Base-by-base conservation (phyloP, 2,329 filamentous ascomycete species). In the Alternaria arbusti region DNA sequence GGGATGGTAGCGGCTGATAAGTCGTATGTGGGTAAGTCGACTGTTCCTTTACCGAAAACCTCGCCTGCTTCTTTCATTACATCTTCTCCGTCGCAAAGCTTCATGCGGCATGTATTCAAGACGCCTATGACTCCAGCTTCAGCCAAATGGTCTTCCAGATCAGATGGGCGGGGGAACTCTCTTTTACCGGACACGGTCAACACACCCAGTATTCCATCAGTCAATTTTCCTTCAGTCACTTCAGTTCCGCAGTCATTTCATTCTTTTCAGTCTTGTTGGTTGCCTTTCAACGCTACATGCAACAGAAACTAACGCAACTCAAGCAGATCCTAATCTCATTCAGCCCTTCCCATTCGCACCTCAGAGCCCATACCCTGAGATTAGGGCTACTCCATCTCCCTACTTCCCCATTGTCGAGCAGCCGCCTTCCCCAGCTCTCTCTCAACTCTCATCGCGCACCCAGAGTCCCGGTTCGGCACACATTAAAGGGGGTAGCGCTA, bases 341-440 rank as follows among this genome's bases (percentile, higher is more conserved):
- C 85, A 88, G 60, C 83, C 86, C 23, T 84, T 84, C 64, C 72
- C 79, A 20, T 83, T 79, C 66, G 66, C 70, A 12, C 74, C 80
- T 17, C 79, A 81, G 28, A 79, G 80, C 13, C 82, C 82, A 28
- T 83, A 80, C 57, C 77, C 78, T 23, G 80, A 83, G 13, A 74
- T 82, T 32, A 74, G 75, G 44, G 74, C 78, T 15, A 78, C 79
- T 43, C 78, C 80, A 12, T 81, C 82, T 30, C 79, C 80, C 26
- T 79, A 81, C 64, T 81, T 81, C 67, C 76, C 80, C 57, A 72
- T 78, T 32, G 74, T 82, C n/a, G 78, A 81, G 58, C 81, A 82
- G 59, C 86, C 88, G 46, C 82, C 86, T 46, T 92, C 90, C 2
- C 90, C 91, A 5, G 87, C 87, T n/a, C 84, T 87, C 55, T 88